A percentile compares a stretch with the other conserved stretches of the same genome.
Conservation (phyloP, 345 rosid species). For the Rhodamnia rubescens region DNA sequence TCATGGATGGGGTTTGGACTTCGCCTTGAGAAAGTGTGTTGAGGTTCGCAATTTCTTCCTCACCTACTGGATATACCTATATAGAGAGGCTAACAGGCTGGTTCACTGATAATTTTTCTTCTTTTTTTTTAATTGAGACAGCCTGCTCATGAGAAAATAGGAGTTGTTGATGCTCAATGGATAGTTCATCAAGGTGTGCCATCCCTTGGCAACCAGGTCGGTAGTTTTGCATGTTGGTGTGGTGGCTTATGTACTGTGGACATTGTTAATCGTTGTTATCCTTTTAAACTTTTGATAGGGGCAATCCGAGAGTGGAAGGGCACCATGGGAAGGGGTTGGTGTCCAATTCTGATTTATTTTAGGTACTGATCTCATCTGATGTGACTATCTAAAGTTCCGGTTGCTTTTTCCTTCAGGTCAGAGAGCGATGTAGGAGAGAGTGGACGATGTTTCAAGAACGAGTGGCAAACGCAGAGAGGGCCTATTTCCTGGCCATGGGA, state of each 20-base stretch:
- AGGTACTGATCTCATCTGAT: neutral
- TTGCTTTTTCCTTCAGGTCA: conserved; percentile 34
- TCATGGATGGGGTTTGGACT: conserved; percentile 66
- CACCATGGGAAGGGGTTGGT: conserved; percentile 68
- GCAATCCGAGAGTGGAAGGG: conserved; percentile 22
- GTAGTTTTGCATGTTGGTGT: neutral
- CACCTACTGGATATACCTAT: neutral
- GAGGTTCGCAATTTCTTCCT: conserved; percentile 16
- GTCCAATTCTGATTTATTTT: neutral
- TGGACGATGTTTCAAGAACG: conserved; percentile 78
- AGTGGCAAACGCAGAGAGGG: conserved; percentile 44
- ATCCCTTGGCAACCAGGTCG: conserved; percentile 51
- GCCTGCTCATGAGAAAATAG: conserved; percentile 68
- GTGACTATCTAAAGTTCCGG: neutral
- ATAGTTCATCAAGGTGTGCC: conserved; percentile 48
- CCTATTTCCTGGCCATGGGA: conserved; percentile 34
- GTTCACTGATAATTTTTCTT: neutral
- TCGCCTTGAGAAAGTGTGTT: conserved; percentile 42
- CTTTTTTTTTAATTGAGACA: conserved; percentile 4
- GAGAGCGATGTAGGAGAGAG: conserved; percentile 75
- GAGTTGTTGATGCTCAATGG: conserved; percentile 56
- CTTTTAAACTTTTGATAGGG: conserved; percentile 21
- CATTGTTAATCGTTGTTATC: neutral
- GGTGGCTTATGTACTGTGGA: neutral
- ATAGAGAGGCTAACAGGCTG: neutral